Evolutionary conservation across 108 stramenopile genomes (phyloP).

Genomic region (Chaetoceros tenuissimus): DNA sequence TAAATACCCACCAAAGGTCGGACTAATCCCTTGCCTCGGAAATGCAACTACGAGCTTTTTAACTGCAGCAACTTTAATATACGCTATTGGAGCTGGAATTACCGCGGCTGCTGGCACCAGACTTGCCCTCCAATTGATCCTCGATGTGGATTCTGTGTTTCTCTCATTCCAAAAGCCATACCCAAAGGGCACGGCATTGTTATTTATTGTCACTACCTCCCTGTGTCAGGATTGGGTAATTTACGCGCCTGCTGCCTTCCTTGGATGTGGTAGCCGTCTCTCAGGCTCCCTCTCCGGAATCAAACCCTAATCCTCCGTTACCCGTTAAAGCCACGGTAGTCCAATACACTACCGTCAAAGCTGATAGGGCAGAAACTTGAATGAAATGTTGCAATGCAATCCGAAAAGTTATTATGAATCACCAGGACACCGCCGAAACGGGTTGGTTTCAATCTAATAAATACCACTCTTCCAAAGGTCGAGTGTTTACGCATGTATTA

Average conservation of each 20-base stretch:
- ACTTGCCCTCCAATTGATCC: constrained; percentile 98
- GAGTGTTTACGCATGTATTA: constrained; percentile 93
- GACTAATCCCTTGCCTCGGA: constrained; percentile 15
- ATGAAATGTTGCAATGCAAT: constrained; percentile 83
- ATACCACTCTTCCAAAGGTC: no score
- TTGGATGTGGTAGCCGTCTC: constrained; percentile 97
- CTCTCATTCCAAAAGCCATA: constrained; percentile 95
- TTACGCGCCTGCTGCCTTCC: constrained; percentile 97
- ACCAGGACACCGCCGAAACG: constrained; percentile 84
- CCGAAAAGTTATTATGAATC: constrained; percentile 94
- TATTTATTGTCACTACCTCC: constrained; percentile 98
- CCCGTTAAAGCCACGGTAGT: constrained; percentile 94
- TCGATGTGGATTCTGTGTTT: constrained; percentile 94
- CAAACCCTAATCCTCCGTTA: constrained; percentile 96
- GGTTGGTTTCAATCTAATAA: constrained; percentile 95
- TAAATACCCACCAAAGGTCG: constrained; percentile 25
- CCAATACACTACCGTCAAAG: constrained; percentile 97
- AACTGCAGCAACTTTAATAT: constrained; percentile 61
- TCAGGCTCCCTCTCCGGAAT: constrained; percentile 99
- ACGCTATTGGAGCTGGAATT: constrained; percentile 83
- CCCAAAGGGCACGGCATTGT: constrained; percentile 91
- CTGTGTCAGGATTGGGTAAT: constrained; percentile 96
- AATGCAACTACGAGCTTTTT: constrained; percentile 38
- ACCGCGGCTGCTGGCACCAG: constrained; percentile 81
- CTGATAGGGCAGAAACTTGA: constrained; percentile 97